Evolutionary conservation across 2,329 filamentous ascomycete genomes (phyloP), one percentile per base, ranked within the genome.

Genomic region (Triangularia verruculosa): DNA sequence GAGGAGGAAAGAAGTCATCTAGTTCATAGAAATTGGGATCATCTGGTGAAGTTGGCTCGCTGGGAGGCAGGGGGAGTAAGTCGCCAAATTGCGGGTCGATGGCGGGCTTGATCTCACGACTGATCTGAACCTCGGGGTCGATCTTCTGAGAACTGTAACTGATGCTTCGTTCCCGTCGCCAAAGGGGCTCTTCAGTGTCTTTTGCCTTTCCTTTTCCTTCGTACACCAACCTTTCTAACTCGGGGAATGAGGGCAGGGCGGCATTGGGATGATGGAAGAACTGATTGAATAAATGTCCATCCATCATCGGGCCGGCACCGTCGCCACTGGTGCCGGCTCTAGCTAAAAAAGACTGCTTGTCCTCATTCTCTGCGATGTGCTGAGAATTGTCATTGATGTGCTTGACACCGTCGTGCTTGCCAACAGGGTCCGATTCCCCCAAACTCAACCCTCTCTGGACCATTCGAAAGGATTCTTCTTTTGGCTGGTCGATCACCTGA

Each of bases 291-390:
- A 75, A 77, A 72, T 76, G 76, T 67, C 76, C 80, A 74, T 78
- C 80, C 76, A 81, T 80, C 78, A 79, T 81, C 76, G 83, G 74
- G 83, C 86, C 86, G 85, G 79, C 86, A 88, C 86, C 85, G 81
- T 83, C 84, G 86, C 86, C 86, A 85, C 83, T 80, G 82, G 82
- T 88, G 83, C 79, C 86, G 86, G 86, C 84, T 82, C 84, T 86
- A 88, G 77, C 86, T 88, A 88, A 88, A 88, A 89, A 88, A 88
- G 85, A 85, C 78, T 82, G 76, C 75, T 74, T 71, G 65, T 67
- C 65, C 68, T 72, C 73, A 58, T 77, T 73, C 62, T 66, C 60
- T 12, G 63, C 59, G 59, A 32, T 61, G 25, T 28, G 25, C 51
- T 54, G 51, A 5, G 62, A 28, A 32, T 47, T 59, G 6, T 62